Evolutionary conservation across 805 yeast species (phyloP), one percentile per base, ranked within the genome.

Genomic region (Candida caryicola): DNA sequence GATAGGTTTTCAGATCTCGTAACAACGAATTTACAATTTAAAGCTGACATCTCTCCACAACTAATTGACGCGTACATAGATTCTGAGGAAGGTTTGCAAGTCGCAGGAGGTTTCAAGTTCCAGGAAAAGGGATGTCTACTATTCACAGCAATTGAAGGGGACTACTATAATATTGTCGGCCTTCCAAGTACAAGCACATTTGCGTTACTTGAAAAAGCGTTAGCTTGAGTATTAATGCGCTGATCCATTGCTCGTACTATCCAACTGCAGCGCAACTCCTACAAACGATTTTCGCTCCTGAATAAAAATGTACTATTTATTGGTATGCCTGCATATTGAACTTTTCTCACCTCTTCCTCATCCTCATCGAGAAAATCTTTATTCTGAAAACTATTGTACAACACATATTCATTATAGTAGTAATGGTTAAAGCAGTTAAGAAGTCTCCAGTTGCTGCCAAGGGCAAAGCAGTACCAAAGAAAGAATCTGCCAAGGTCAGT

Each of bases 51-150:
- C 10, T 69, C 79, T 1, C 79, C 77, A 46, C 77, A 69, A n/a
- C 66, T 81, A 28, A 52, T 91, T 3, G 53, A 73, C 17, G 64
- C 69, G 12, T 91, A 91, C 57, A 82, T 85, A 8, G 71, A 71
- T 2, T 64, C 81, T 2, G 82, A 74, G 16, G 97, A 91, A 56
- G 98, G 93, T 1, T 39, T 70, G 5, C 73, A 74, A 33, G 97
- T 86, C 1, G 96, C 98, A 2, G 99, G 97, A 4, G 99, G 99
- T 1, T 90, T 86, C 64, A 81, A 80, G 50, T 81, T 84, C 42
- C 98, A 91, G 60, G 85, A 82, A 0, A 55, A 58, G 7, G 93
- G 95, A 2, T 79, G 84, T 1, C 53, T 81, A 26, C 62, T 91
- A 45, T 77, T 93, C 46, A 60, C 69, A 15, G 60, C 63, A 12